These are phyloP conservation scores for Sclerotinia glacialis DNA, from an alignment of 2,329 filamentous ascomycete genomes.

Conservation along the genomic window DNA sequence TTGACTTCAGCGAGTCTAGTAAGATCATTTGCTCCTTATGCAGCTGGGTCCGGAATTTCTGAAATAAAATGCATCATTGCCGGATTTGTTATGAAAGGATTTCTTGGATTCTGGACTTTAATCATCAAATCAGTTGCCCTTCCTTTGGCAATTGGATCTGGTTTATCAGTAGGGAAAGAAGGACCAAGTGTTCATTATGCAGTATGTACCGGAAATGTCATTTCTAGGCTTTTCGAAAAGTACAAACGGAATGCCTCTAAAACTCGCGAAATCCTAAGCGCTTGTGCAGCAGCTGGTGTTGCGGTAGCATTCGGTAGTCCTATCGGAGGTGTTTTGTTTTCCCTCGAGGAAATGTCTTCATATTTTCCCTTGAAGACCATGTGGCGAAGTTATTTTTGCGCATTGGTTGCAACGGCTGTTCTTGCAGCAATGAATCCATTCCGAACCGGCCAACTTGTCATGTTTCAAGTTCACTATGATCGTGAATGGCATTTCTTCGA, in stretches of 20 bases:
- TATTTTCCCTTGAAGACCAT: conserved; percentile 96
- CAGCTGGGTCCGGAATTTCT: conserved; percentile 92
- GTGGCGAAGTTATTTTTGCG: conserved; percentile 98
- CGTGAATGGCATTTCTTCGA: conserved; percentile 98
- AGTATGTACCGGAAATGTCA: conserved; percentile 95
- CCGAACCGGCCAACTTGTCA: conserved; percentile 92
- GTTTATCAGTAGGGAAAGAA: conserved; percentile 93
- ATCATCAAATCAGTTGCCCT: conserved; percentile 91
- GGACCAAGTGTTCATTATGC: conserved; percentile 99
- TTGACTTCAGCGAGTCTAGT: conserved; percentile 80
- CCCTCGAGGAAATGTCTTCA: conserved; percentile 94
- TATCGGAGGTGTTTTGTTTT: conserved; percentile 95
- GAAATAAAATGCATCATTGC: conserved; percentile 99
- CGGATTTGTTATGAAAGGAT: conserved; percentile 98
- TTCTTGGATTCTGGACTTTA: conserved; percentile 86
- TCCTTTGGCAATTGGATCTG: conserved; percentile 88
- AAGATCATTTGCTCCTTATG: conserved; percentile 90
- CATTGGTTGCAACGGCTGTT: conserved; percentile 88
- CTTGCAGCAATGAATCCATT: conserved; percentile 97
- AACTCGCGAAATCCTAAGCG: conserved; percentile 90
- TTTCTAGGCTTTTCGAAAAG: conserved; percentile 88
- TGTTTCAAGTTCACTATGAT: conserved; percentile 98
- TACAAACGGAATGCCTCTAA: conserved; percentile 91
- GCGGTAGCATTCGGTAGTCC: conserved; percentile 96
- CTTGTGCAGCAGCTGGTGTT: conserved; percentile 90